Base-by-base conservation (phyloP, 2,329 filamentous ascomycete species). In the Xylaria hypoxylon region DNA sequence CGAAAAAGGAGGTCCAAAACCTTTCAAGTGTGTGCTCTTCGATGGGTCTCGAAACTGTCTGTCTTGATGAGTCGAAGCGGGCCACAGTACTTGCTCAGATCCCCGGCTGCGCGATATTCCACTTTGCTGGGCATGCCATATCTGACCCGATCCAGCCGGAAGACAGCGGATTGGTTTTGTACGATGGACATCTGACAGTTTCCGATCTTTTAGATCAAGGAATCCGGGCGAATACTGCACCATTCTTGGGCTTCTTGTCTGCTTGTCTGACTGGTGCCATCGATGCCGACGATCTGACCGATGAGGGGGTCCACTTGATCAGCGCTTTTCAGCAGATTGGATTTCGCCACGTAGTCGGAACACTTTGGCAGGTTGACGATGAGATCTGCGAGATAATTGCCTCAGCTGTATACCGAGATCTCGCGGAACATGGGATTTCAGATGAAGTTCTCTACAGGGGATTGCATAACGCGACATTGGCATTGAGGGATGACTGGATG, bases 371-470 rank as follows among this genome's bases (percentile, higher is more conserved):
- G 28, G 48, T 51, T 51, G 48, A 51, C 48, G 48, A 51, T 31
- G 48, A 51, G 13, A 31, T 33, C 24, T 51, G 48, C 28, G 48
- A 33, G 24, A 51, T 19, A 51, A 28, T 51, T 33, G 48, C 48
- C 24, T 13, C 48, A 31, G 28, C 48, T 51, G 48, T 51, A 31
- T 51, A 51, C 28, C 48, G 28, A 33, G 48, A 51, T 13, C 48
- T 51, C 24, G 48, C 48, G 48, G 24, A 51, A 51, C 15, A 51
- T 28, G 48, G 48, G 19, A 51, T 51, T 31, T 51, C 48, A n/a
- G 48, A 51, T 51, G 48, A 51, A 31, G 48, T 33, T 51, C 48
- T 51, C 48, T 51, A 51, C 48, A 51, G 28, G 48, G 48, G 48
- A 31, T 33, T 51, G 48, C 48, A 51, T 33, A 51, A 51, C 28